Conservation (phyloP, 1,284 basidiomycete species). For the Boletus sp. region DNA sequence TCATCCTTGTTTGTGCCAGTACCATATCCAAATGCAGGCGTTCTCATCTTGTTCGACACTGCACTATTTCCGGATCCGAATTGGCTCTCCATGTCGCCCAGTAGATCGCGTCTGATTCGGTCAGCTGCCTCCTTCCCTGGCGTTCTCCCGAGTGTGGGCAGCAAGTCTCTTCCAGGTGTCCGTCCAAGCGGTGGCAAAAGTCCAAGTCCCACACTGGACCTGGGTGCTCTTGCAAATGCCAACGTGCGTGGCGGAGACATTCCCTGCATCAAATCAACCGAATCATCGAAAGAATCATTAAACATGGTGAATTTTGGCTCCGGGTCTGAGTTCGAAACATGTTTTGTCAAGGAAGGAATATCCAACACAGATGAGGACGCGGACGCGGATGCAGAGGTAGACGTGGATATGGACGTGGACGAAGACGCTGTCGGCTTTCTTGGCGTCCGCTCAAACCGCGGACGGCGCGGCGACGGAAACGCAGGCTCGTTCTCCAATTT, state of each 20-base stretch:
- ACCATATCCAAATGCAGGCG: slow-evolving; percentile 32
- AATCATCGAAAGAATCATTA: slow-evolving; percentile 64
- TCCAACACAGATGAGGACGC: slow-evolving; percentile 39
- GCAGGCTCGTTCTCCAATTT: slow-evolving; percentile 62
- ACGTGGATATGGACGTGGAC: slow-evolving; percentile 33
- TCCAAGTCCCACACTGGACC: slow-evolving; percentile 54
- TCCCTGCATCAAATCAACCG: slow-evolving; percentile 49
- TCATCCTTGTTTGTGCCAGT: slow-evolving; percentile 44
- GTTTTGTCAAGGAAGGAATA: slow-evolving; percentile 33
- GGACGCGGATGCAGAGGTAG: slow-evolving; percentile 31
- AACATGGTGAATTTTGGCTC: slow-evolving; percentile 44
- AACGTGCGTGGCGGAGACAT: slow-evolving; percentile 90
- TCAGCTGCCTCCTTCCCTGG: slow-evolving; percentile 68
- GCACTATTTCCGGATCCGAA: slow-evolving; percentile 22
- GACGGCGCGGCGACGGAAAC: slow-evolving; percentile 44
- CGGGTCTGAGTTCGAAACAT: slow-evolving; percentile 30
- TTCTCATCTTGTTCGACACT: slow-evolving; percentile 27
- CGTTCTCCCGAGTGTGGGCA: slow-evolving; percentile 61
- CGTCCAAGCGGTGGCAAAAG: slow-evolving; percentile 58
- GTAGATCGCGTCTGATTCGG: slow-evolving; percentile 63
- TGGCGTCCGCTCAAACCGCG: slow-evolving; percentile 37
- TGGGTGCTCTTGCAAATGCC: slow-evolving; percentile 77
- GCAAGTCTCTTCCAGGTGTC: slow-evolving; percentile 58
- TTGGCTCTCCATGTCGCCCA: slow-evolving; percentile 51
- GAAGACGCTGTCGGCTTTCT: slow-evolving; percentile 34